Evolutionary conservation across 2,329 filamentous ascomycete species (phyloP), one percentile per base, ranked within the genome.

Genomic region (Chaetomium globosum): DNA sequence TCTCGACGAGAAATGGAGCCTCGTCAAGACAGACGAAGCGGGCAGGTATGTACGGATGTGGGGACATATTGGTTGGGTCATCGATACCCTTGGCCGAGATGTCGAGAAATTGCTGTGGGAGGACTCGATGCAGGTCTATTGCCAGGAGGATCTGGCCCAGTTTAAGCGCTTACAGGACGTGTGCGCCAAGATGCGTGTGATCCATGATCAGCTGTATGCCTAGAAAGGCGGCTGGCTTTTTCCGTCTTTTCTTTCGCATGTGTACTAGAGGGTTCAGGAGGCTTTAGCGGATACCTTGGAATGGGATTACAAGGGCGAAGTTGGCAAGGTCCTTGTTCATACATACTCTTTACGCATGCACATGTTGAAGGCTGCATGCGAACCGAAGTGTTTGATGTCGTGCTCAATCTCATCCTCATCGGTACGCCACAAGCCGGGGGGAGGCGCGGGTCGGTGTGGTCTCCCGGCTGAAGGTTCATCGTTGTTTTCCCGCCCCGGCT

Each of bases 171-270:
- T 64, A 30, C 33, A 12, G 8, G 19, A 36, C 26, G 56, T 64
- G 68, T 75, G 68, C 69, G 74, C 59, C 51, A 79, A 80, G 60
- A 77, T 80, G 8, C 78, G 79, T 16, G 53, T 67, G 52, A 73
- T 70, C 43, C 71, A 80, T 77, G 3, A 82, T 73, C 67, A 83
- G 82, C 74, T 83, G 80, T 48, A 67, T 33, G 48, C 19, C 19
- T 60, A 51, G 56, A 23, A 23, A 12, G 46, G 46, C 4, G 46
- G 21, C n/a, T 48, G 19, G n/a, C 1, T 23, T 9, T 10, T 23
- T 48, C n/a, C n/a, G 46, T 48, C n/a, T 48, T 48, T 48, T 48
- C n/a, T 48, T 48, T 48, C n/a, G n/a, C n/a, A 48, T 48, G 8
- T 23, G 4, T 48, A 48, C 46, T 48, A 23, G 46, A 9, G 46